These are phyloP conservation scores for Petunia hybrid DNA, from an alignment of 305 asterid species.

Conservation along the genomic window DNA sequence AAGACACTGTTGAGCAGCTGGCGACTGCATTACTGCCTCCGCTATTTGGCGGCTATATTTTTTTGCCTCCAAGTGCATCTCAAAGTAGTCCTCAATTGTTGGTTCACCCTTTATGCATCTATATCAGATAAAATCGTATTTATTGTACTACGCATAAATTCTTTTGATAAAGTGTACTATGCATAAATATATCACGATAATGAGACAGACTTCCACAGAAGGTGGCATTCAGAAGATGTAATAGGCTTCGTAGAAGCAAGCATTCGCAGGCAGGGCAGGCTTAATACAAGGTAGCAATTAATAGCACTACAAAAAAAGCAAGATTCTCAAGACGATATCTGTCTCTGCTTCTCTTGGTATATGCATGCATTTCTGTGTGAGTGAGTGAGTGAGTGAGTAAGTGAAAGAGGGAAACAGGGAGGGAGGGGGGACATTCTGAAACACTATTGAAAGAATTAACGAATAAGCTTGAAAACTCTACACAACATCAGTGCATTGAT, in stretches of 20 bases:
- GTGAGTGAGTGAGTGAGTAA: not conserved
- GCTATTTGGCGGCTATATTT: conserved; percentile 51
- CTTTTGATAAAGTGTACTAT: not conserved
- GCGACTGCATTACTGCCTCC: conserved; percentile 84
- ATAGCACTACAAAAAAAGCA: conserved; percentile 8
- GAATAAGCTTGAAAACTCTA: conserved; percentile 26
- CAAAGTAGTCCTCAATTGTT: conserved; percentile 91
- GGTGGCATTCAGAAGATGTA: conserved; percentile 12
- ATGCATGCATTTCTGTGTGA: not conserved
- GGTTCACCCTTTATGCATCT: conserved; percentile 99
- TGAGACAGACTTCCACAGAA: not conserved
- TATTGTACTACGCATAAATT: conserved; percentile 8
- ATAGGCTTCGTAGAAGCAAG: conserved; percentile 4
- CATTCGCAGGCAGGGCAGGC: conserved; percentile 15
- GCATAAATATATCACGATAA: conserved; percentile 21
- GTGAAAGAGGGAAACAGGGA: not conserved
- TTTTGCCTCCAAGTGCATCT: conserved; percentile 78
- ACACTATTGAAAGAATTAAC: conserved; percentile 24
- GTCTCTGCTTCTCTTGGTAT: not conserved
- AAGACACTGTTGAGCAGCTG: conserved; percentile 67
- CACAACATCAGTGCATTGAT: not conserved
- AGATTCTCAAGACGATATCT: conserved; percentile 4
- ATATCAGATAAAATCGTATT: conserved; percentile 33
- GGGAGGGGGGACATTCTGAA: conserved; percentile 8
- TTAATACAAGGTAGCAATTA: conserved; percentile 8